Evolutionary conservation across 257 asterid genomes (phyloP), one percentile per base, ranked within the genome.

Genomic region (Agastache rugosa): DNA sequence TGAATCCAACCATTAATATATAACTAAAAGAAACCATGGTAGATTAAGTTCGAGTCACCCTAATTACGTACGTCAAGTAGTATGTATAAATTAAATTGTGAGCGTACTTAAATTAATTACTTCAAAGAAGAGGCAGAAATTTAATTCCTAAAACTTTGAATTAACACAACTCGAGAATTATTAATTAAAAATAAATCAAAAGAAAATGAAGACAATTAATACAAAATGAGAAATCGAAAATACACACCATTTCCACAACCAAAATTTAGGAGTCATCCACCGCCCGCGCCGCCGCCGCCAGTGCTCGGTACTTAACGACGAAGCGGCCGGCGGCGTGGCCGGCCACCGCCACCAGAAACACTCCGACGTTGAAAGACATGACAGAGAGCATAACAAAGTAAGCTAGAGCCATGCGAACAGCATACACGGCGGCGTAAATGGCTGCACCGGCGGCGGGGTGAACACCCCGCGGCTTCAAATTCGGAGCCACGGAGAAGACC

Each of bases 381-480:
- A 89, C 94, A 2, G 92, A 75, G 9, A 91, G 92, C 97, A 91
- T 91, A 34, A 90, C 82, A 79, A 88, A 23, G 87, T 92, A 92
- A 41, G 87, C 86, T 29, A 88, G 80, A n/a, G 80, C 89, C 88
- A 88, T 87, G 1, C 90, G 87, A 50, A 92, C 64, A 1, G 81
- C 87, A 11, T 87, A 73, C 50, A 79, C 84, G 35, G 77, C 80
- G 2, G 88, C 80, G 11, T 67, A 67, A n/a, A 58, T 6, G 37
- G 78, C 65, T 1, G 93, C 82, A 1, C 80, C 78, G 23, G 45
- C 67, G 41, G 71, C 19, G 2, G 87, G 83, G 29, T 54, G 77
- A 8, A 48, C 23, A 0, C 66, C 64, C 53, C 79, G 77, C 11
- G 35, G 79, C 72, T 75, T 82, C 8, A 70, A 1, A 1, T 29